phyloP scores from a whole-genome alignment of 208 protist genomes.

The Kentomonas sorsogonicus region DNA sequence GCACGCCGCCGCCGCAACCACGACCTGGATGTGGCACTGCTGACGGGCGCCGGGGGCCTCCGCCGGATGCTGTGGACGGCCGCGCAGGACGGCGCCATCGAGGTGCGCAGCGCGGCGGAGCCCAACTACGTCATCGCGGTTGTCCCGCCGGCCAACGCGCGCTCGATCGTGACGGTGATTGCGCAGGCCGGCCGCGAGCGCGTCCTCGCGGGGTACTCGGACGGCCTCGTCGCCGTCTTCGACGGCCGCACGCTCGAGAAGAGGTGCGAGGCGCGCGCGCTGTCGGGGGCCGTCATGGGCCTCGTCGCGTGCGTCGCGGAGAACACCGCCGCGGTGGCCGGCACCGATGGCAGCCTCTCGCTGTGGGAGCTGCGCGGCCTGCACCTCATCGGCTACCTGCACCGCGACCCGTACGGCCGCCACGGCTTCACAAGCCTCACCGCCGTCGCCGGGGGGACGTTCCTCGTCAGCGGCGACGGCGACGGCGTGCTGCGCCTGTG shows the following conservation, averaged over 20 bases:
- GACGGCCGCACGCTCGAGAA: conserved; percentile 33
- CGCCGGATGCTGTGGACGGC: conserved; percentile 57
- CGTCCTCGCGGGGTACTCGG: conserved; percentile 49
- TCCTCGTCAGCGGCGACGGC: too few species aligned
- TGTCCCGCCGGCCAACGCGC: conserved; percentile 13
- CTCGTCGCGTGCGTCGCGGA: too few species aligned
- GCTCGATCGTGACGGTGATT: conserved; percentile 44
- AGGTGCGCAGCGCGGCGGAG: conserved; percentile 48
- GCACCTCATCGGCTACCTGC: too few species aligned
- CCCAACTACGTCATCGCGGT: conserved; percentile 29
- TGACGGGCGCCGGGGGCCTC: conserved; percentile 23
- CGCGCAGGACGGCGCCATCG: conserved; percentile 47
- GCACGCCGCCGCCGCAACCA: too few species aligned
- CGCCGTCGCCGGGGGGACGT: too few species aligned
- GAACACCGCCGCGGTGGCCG: too few species aligned
- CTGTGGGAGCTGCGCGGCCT: too few species aligned
- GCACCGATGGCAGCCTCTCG: too few species aligned
- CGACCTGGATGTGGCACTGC: conserved; percentile 19
- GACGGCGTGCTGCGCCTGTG: neutral
- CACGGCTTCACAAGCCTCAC: too few species aligned
- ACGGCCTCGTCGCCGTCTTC: conserved; percentile 47
- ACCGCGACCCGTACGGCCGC: too few species aligned
- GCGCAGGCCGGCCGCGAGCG: conserved; percentile 39
- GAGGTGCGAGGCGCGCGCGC: conserved; percentile 19
- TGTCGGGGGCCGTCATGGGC: too few species aligned